Percentiles rank a stretch among this genome's conserved stretches.
phyloP scores from a whole-genome alignment of 139 green algal species.

The Dunaliella sp. region DNA sequence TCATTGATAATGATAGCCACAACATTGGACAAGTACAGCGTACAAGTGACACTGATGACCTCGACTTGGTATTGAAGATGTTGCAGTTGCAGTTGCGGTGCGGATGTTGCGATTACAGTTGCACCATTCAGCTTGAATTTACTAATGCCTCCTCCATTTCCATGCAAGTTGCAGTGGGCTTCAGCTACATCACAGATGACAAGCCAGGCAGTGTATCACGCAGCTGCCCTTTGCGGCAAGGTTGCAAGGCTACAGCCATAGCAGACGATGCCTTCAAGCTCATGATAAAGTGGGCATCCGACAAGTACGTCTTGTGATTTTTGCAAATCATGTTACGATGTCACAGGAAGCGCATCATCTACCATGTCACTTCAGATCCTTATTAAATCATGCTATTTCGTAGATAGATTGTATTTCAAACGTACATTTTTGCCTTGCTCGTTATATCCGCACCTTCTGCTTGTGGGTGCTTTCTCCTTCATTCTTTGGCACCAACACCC shows the following conservation, averaged over 20 bases:
- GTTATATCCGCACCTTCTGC: too few relatives aligned
- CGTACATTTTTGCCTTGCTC: too few relatives aligned
- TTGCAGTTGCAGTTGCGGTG: not conserved
- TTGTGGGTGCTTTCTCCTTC: too few relatives aligned
- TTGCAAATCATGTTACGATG: not conserved
- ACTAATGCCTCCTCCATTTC: too few relatives aligned
- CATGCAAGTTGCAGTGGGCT: not conserved
- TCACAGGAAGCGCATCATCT: not conserved
- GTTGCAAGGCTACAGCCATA: conserved; percentile 36
- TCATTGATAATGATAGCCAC: too few relatives aligned
- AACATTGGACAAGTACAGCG: too few relatives aligned
- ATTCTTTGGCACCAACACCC: not conserved
- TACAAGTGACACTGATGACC: too few relatives aligned
- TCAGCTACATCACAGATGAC: not conserved
- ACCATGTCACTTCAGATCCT: too few relatives aligned
- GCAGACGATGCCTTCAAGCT: conserved; percentile 57
- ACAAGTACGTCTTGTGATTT: conserved; percentile 17
- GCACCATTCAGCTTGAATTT: too few relatives aligned
- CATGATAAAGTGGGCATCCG: conserved; percentile 42
- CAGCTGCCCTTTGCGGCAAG: conserved; percentile 18
- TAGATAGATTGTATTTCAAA: too few relatives aligned
- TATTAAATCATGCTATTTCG: too few relatives aligned
- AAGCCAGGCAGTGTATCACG: not conserved
- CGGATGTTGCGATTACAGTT: too few relatives aligned
- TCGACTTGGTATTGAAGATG: conserved; percentile 12